Conservation (phyloP, 148 eudicot species). For the Chenopodium quinoa region DNA sequence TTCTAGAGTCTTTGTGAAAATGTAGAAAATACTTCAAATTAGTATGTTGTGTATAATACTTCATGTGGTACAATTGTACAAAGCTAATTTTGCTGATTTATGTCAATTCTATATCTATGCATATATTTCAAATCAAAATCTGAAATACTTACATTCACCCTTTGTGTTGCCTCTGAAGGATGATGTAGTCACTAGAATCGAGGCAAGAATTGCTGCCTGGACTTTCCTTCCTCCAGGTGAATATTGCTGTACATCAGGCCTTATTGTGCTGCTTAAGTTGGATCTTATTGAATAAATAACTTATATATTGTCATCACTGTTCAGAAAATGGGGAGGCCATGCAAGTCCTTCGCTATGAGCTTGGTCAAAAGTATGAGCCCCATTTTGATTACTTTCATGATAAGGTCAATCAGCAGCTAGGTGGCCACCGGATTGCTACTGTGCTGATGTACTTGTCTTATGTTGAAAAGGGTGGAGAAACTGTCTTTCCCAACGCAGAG, state of each 20-base stretch:
- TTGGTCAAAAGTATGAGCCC: conserved; percentile 88
- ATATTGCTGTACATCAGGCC: neutral
- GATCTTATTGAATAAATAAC: conserved; percentile 6
- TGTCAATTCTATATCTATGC: neutral
- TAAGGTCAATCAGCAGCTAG: conserved; percentile 60
- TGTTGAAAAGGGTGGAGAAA: conserved; percentile 87
- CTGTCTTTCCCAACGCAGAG: conserved; percentile 75
- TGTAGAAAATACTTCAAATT: neutral
- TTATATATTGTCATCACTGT: conserved; percentile 1
- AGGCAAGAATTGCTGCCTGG: conserved; percentile 85
- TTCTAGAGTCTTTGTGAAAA: neutral
- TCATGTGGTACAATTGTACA: neutral
- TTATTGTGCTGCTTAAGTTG: neutral
- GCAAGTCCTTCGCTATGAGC: conserved; percentile 77
- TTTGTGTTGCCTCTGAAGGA: conserved; percentile 45
- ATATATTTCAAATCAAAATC: neutral
- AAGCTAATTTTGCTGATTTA: neutral
- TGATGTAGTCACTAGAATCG: conserved; percentile 61
- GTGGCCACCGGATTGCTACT: conserved; percentile 87
- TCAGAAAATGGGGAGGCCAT: conserved; percentile 89
- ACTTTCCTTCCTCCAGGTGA: conserved; percentile 85
- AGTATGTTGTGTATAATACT: neutral
- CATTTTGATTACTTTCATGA: conserved; percentile 83
- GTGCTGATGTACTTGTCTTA: conserved; percentile 89
- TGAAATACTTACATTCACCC: neutral